phyloP scores from a whole-genome alignment of 495 filamentous ascomycete species.

The Xylaria intraflava region DNA sequence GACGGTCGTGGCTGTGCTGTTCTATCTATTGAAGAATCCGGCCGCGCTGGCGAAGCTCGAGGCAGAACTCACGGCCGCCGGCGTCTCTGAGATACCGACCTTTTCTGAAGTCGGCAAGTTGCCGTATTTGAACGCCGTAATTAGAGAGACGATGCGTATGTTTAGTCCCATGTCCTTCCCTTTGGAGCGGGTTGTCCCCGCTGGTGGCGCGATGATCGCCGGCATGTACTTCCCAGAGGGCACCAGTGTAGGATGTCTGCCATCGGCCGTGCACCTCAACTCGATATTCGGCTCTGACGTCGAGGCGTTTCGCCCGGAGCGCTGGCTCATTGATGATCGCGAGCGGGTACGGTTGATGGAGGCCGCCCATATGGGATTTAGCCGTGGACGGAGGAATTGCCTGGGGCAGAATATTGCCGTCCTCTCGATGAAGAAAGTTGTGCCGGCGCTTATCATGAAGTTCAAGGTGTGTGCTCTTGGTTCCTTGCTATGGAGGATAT shows the following conservation, averaged over 20 bases:
- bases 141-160: conserved; percentile 54
- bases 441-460: conserved; percentile 49
- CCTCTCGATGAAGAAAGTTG: conserved; percentile 58
- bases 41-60: conserved; percentile 37
- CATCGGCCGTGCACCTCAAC: conserved; percentile 43
- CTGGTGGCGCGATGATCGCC: conserved; percentile 44
- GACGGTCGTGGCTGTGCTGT: conserved; percentile 45
- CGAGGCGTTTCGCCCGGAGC: conserved; percentile 48
- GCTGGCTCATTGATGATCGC: conserved; percentile 42
- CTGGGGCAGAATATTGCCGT: conserved; percentile 58
- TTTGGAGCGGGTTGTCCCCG: conserved; percentile 50
- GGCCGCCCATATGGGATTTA: conserved; percentile 43
- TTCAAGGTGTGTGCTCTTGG: conserved; percentile 17
- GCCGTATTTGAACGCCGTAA: conserved; percentile 53
- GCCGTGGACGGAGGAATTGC: conserved; percentile 53
- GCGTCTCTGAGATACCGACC: conserved; percentile 12
- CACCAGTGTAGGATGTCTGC: conserved; percentile 20
- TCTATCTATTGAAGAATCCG: conserved; percentile 44
- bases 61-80: conserved; percentile 40
- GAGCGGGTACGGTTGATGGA: conserved; percentile 39
- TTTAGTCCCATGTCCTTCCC: conserved; percentile 44
- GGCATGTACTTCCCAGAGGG: conserved; percentile 48
- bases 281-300: conserved; percentile 48
- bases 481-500: not conserved
- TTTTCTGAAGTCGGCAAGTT: conserved; percentile 24